These are phyloP conservation scores for slime mould (Dictyostelium discoideum) DNA, from an alignment of 78 protist species.

Conservation along the genomic window dicty_2.7 NC_007090.3:4713001-4713500, in stretches of 20 bases:
- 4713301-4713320: constrained; percentile 85
- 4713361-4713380: neutral
- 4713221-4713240: constrained; percentile 73
- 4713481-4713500: constrained; percentile 77
- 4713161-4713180: constrained; percentile 19
- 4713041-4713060: constrained; percentile 24
- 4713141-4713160: constrained; percentile 62
- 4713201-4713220: constrained; percentile 75
- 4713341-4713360: constrained; percentile 35
- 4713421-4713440: constrained; percentile 81
- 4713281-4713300: constrained; percentile 44
- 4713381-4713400: constrained; percentile 84
- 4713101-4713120: constrained; percentile 81
- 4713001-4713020: constrained; percentile 59
- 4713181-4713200: constrained; percentile 61
- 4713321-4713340: constrained; percentile 80
- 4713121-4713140: constrained; percentile 42
- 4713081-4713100: constrained; percentile 55
- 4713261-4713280: constrained; percentile 25
- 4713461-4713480: constrained; percentile 50
- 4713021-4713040: constrained; percentile 67
- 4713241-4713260: constrained; percentile 35
- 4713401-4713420: constrained; percentile 75
- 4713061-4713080: constrained; percentile 2
- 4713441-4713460: constrained; percentile 79